These are phyloP conservation scores for Tolypocladium inflatum DNA, from an alignment of 2,329 filamentous ascomycete species.

Conservation along the genomic window DNA sequence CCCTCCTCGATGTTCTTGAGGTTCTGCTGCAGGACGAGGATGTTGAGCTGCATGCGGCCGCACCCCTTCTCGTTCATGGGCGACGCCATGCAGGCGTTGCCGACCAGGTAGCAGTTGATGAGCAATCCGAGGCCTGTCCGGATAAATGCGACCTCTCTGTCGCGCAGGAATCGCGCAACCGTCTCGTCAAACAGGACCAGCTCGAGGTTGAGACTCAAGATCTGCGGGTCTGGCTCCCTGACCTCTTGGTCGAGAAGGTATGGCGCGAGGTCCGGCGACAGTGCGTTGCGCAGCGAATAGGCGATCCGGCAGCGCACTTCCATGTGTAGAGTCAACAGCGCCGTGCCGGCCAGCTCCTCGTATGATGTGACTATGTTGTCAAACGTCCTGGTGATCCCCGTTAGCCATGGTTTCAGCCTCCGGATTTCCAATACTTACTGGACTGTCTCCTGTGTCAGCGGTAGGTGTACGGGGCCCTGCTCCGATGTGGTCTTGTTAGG, in stretches of 20 bases:
- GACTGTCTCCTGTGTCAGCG: conserved; percentile 78
- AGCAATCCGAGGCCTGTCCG: conserved; percentile 67
- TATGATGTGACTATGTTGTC: conserved; percentile 80
- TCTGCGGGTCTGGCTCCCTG: conserved; percentile 66
- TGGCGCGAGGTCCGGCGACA: conserved; percentile 50
- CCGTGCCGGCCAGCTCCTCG: conserved; percentile 66
- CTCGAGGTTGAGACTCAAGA: conserved; percentile 75
- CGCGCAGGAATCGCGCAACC: conserved; percentile 60
- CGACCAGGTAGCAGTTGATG: conserved; percentile 70
- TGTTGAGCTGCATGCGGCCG: conserved; percentile 85
- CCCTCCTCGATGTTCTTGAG: conserved; percentile 81
- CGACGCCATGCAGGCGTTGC: conserved; percentile 59
- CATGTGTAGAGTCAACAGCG: conserved; percentile 78
- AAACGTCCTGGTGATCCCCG: conserved; percentile 50
- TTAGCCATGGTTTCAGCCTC: conserved; percentile 10
- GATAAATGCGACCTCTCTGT: conserved; percentile 64
- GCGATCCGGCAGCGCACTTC: conserved; percentile 82
- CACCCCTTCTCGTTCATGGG: conserved; percentile 80
- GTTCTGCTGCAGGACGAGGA: conserved; percentile 91
- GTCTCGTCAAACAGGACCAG: conserved; percentile 85
- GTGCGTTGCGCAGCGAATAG: conserved; percentile 59
- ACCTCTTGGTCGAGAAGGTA: conserved; percentile 63
- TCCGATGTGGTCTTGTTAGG: conserved; percentile 49
- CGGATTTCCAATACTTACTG: conserved; percentile 42
- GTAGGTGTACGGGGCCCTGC: conserved; percentile 65